A percentile compares a stretch with the other conserved stretches of the same genome.
phyloP scores from a whole-genome alignment of 2,329 filamentous ascomycete genomes.

The Biscogniauxia mediterranea region DNA sequence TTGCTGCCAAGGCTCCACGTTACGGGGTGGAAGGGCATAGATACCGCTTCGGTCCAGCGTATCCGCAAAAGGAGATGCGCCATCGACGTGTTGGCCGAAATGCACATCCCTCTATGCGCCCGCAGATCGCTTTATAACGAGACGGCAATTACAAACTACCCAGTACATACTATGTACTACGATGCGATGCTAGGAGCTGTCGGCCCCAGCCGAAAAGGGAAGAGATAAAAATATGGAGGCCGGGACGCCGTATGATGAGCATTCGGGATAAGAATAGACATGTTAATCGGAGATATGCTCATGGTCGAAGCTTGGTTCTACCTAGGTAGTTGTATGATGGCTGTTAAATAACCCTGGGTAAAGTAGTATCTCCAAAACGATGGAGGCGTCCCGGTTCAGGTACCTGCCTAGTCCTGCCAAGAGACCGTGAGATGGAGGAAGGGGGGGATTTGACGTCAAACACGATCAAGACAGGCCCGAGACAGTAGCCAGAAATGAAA shows the following conservation, averaged over 20 bases:
- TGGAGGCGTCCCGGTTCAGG: background rate
- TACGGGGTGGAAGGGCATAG: background rate
- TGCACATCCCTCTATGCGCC: background rate
- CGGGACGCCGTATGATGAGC: background rate
- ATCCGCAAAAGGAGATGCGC: background rate
- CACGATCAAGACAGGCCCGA: background rate
- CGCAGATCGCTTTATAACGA: background rate
- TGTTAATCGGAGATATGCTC: background rate
- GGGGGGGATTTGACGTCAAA: background rate
- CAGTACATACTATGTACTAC: too few species aligned
- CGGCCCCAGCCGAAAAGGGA: background rate
- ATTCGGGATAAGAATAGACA: background rate
- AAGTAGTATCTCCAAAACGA: background rate
- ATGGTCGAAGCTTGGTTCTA: background rate
- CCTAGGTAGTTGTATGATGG: background rate
- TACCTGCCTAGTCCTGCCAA: background rate
- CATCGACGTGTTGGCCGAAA: background rate
- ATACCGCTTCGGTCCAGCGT: background rate
- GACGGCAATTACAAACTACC: background rate
- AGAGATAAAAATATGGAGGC: background rate
- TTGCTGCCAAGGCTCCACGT: background rate
- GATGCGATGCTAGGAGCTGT: background rate
- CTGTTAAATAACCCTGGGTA: background rate
- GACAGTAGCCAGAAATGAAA: background rate
- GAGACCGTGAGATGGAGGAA: background rate